Base-by-base conservation (phyloP, 2,329 filamentous ascomycete genomes). In the Sporothrix phasma region DNA sequence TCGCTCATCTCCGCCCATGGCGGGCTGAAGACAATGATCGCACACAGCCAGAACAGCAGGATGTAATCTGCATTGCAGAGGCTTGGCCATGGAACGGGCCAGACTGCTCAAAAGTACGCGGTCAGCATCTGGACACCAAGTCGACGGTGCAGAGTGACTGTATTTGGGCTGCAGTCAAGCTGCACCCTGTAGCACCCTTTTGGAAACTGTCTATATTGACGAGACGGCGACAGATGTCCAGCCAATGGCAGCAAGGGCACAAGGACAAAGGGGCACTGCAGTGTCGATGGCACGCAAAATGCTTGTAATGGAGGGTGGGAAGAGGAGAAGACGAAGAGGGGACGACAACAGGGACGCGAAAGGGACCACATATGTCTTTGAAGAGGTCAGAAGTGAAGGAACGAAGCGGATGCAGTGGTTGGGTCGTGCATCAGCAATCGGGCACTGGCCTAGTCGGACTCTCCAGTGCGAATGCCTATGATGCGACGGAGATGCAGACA, bases 401-500 rank as follows among this genome's bases (percentile, higher is more conserved):
- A n/a, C n/a, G n/a, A n/a, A n/a, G 22, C 26, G 17, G 19, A 41
- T 31, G 7, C 39, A n/a, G n/a, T n/a, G n/a, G 51, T 58, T 58
- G 61, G 43, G 61, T 63, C 29, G 49, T 58, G n/a, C 41, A 63
- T 47, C 26, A 10, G 15, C 51, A 39, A 39, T 63, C 24, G 26
- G 61, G 61, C 41, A 24, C 41, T 11, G 24, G 4, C 13, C 10
- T 46, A 26, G 31, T 19, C 22, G 22, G 8, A 37, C 2, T 15
- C 8, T 11, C 29, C 10, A 31, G 8, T 10, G 7, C 10, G 17
- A 5, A 19, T 31, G 24, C 41, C n/a, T 39, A 51, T 34, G 47
- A n/a, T 58, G 53, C 24, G 29, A 41, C 15, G 26, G 37, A 13
- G 47, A 29, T 37, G 49, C 7, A 43, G n/a, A n/a, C 43, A 19